Evolutionary conservation across 768 basidiomycete genomes (phyloP).

Genomic region (Ramaria sp.): DNA sequence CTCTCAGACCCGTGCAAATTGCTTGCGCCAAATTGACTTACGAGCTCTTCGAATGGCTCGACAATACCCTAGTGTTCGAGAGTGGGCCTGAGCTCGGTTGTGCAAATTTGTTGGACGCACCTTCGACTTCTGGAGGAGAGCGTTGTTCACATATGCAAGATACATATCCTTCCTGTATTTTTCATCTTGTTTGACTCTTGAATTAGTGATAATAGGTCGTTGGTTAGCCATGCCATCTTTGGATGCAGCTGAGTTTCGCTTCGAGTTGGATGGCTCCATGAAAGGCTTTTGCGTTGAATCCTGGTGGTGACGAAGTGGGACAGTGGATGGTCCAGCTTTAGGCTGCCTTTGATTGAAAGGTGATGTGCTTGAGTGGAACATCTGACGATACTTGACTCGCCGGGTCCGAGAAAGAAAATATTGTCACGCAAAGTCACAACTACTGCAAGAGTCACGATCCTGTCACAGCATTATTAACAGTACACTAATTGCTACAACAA

Average conservation of each 20-base stretch:
- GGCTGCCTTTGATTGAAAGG: constrained; percentile 69
- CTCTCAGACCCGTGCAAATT: constrained; percentile 26
- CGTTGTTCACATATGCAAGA: constrained; percentile 71
- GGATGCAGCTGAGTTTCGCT: neutral
- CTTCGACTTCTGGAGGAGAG: constrained; percentile 59
- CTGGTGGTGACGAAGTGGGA: constrained; percentile 12
- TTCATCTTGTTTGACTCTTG: constrained; percentile 67
- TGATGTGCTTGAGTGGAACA: constrained; percentile 21
- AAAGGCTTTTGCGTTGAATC: neutral
- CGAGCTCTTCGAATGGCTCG: constrained; percentile 79
- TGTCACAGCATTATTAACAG: too few relatives aligned
- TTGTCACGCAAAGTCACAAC: constrained; percentile 3
- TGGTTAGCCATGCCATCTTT: neutral
- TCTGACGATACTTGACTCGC: neutral
- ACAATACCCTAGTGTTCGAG: constrained; percentile 45
- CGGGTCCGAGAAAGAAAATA: neutral
- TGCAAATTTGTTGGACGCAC: constrained; percentile 31
- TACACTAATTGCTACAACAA: too few relatives aligned
- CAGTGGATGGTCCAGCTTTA: constrained; percentile 44
- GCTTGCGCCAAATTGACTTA: constrained; percentile 64
- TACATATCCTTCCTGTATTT: constrained; percentile 74
- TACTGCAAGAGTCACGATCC: too few relatives aligned
- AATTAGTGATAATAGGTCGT: constrained; percentile 69
- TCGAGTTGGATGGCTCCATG: neutral
- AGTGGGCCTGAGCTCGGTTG: constrained; percentile 6